Evolutionary conservation across 139 green algal species (phyloP).

Genomic region (Helicosporidium sp.): DNA sequence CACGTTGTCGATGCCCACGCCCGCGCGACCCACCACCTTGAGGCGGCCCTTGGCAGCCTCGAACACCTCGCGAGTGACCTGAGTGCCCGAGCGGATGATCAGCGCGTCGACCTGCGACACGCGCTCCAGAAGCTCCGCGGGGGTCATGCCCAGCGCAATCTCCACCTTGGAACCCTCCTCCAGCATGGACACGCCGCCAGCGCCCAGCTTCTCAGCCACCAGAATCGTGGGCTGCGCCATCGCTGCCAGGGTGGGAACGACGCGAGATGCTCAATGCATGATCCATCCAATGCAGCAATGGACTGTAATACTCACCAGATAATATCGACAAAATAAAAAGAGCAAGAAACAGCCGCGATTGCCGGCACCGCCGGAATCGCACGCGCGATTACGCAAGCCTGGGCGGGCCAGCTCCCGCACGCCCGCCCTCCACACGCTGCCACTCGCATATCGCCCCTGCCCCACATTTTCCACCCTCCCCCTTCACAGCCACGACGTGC

Average conservation of each 20-base stretch:
- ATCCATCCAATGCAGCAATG: too few relatives aligned
- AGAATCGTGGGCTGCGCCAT: conserved; percentile 51
- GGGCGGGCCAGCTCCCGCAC: too few relatives aligned
- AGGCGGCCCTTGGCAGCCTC: conserved; percentile 74
- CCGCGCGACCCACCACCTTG: conserved; percentile 82
- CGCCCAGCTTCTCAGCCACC: conserved; percentile 80
- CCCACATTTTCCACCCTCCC: too few relatives aligned
- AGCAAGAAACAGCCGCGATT: too few relatives aligned
- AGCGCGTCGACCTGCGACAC: conserved; percentile 56
- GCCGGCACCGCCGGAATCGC: too few relatives aligned
- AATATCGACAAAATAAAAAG: too few relatives aligned
- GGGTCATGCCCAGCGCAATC: conserved; percentile 28
- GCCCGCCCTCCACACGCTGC: too few relatives aligned
- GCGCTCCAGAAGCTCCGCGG: conserved; percentile 55
- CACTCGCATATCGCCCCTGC: too few relatives aligned
- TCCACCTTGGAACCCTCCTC: conserved; percentile 36
- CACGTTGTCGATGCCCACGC: conserved; percentile 91
- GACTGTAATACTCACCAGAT: too few relatives aligned
- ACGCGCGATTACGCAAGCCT: too few relatives aligned
- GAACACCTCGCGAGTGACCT: conserved; percentile 76
- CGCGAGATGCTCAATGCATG: too few relatives aligned
- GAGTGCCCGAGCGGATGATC: conserved; percentile 73
- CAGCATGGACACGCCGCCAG: conserved; percentile 58
- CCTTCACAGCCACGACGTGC: too few relatives aligned
- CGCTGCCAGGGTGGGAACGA: neutral